These are phyloP conservation scores for Mycena alexandri DNA, from an alignment of 768 basidiomycete genomes.

Conservation along the genomic window DNA sequence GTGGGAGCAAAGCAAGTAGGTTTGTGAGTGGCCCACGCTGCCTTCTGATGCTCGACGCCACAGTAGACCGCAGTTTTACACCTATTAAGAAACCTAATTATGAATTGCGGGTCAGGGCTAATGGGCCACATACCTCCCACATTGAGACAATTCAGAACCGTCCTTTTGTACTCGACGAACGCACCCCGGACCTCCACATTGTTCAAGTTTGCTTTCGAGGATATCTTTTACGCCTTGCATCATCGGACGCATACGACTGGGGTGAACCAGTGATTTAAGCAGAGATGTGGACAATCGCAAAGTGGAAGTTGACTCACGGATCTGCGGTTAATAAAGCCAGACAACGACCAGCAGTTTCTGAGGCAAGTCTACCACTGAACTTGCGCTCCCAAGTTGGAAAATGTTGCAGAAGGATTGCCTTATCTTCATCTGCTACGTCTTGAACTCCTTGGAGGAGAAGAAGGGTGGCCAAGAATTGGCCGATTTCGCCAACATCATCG, in stretches of 20 bases:
- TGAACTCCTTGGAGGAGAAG: slow-evolving; percentile 53
- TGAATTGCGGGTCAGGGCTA: background rate
- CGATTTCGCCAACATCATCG: slow-evolving; percentile 49
- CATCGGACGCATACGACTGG: slow-evolving; percentile 47
- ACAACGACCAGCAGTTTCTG: slow-evolving; percentile 52
- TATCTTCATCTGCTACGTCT: slow-evolving; percentile 48
- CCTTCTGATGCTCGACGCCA: slow-evolving; percentile 45
- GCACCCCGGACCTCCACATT: slow-evolving; percentile 52
- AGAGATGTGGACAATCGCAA: background rate
- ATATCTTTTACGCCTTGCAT: slow-evolving; percentile 43
- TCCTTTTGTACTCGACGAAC: slow-evolving; percentile 36
- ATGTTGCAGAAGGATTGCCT: slow-evolving; percentile 48
- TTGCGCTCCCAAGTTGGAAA: slow-evolving; percentile 48
- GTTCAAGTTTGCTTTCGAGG: slow-evolving; percentile 46
- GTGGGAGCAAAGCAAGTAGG: slow-evolving; percentile 46
- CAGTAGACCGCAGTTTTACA: slow-evolving; percentile 57
- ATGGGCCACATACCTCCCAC: slow-evolving; percentile 48
- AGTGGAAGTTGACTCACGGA: slow-evolving; percentile 37
- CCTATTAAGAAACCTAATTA: slow-evolving; percentile 40
- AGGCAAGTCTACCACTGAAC: slow-evolving; percentile 47
- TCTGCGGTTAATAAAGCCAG: slow-evolving; percentile 47
- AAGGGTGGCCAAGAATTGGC: slow-evolving; percentile 56
- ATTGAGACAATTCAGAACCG: slow-evolving; percentile 51
- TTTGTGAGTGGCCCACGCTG: slow-evolving; percentile 54
- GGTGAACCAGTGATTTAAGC: background rate